Percentiles rank a stretch among this genome's conserved stretches.
Conservation (phyloP, 345 rosid species). For the Gossypium turneri region DNA sequence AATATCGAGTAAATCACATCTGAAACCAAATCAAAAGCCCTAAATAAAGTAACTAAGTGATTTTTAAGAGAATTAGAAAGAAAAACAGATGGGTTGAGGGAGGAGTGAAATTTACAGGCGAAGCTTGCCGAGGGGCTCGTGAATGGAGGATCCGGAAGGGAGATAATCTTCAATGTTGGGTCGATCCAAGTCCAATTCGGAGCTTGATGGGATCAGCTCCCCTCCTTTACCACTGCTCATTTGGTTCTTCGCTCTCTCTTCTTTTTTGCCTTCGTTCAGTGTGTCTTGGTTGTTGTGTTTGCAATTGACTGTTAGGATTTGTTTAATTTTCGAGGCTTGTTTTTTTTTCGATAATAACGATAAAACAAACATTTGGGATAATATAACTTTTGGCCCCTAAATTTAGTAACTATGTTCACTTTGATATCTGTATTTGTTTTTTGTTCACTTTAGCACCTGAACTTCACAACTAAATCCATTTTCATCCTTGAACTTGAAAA, state of each 20-base stretch:
- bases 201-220: constrained; percentile 50
- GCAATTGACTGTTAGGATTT: too few relatives aligned
- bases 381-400: too few relatives aligned
- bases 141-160: constrained; percentile 78
- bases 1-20: constrained; percentile 89
- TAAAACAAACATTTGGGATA: too few relatives aligned
- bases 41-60: background rate
- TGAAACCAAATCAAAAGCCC: constrained; percentile 16
- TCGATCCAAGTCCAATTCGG: constrained; percentile 78
- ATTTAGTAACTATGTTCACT: too few relatives aligned
- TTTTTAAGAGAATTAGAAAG: background rate
- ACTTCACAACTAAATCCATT: too few relatives aligned
- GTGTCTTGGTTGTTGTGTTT: background rate
- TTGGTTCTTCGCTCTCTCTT: background rate
- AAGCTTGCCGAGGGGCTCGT: constrained; percentile 78
- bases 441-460: too few relatives aligned
- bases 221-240: constrained; percentile 22
- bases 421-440: too few relatives aligned
- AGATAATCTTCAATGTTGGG: constrained; percentile 94
- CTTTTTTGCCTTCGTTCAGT: background rate
- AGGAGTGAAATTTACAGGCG: constrained; percentile 45
- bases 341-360: too few relatives aligned
- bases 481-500: too few relatives aligned
- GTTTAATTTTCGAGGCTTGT: too few relatives aligned
- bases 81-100: background rate